Evolutionary conservation across 371 early-diverging fungal species (phyloP), one percentile per base, ranked within the genome.

Genomic region (Capillidium rhysosporum): DNA sequence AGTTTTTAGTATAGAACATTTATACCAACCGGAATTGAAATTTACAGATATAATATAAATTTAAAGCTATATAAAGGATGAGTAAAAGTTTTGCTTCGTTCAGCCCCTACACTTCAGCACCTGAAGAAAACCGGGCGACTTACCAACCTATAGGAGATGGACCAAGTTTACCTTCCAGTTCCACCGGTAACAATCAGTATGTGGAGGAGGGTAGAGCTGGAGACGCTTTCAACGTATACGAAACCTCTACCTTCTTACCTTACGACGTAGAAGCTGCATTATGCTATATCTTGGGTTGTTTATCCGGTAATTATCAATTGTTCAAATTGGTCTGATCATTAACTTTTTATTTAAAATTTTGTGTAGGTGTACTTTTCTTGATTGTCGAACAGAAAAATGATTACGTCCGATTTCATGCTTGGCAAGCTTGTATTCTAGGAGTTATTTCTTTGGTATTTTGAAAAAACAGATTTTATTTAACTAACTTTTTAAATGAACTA

Each of bases 351-450:
- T 34, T 4, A 12, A 34, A 12, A 34, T 34, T 34, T 34, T 43
- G 39, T 49, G 43, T 65, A 79, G 86, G 84, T 1, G 67, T 82
- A 12, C 44, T 82, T 14, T 70, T 89, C 45, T 62, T 89, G 41
- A 72, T 89, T 23, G 52, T 80, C 23, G 89, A 89, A 59, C 75
- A 71, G 57, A 79, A 82, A 61, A 84, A 84, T 62, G 84, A 82
- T 58, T 84, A 82, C 63, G 81, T 84, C 41, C 64, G 89, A 57
- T 88, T 84, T 64, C 86, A 86, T 61, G 86, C 87, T 4, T 87
- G 84, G 85, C 88, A 89, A 71, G 49, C 59, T 23, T 56, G 56
- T 23, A 20, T 61, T 21, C 16, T 58, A 40, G 59, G 59, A 38
- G 49, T 53, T 25, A 21, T 54, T 1, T 28, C 57, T 4, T 55